These are phyloP conservation scores for Handroanthus guayacan DNA, from an alignment of 257 asterid species.

Conservation along the genomic window DNA sequence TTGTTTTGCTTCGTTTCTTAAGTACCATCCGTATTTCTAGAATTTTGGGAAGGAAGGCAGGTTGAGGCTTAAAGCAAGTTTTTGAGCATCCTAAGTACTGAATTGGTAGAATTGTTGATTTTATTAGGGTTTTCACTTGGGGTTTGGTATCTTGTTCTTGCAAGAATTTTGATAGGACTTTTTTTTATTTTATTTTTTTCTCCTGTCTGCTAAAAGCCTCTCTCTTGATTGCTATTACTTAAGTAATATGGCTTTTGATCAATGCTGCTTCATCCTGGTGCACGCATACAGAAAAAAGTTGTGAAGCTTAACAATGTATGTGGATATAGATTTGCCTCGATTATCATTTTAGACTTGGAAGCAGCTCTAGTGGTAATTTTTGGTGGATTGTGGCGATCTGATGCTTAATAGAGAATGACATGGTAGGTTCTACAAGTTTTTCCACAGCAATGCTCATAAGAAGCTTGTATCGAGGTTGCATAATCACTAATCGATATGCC, in stretches of 20 bases:
- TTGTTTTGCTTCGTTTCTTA: neutral
- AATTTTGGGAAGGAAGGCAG: constrained; percentile 2
- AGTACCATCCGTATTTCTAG: neutral
- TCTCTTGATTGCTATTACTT: neutral
- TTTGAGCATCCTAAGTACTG: neutral
- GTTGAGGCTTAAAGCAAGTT: constrained; percentile 4
- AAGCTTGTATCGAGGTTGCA: neutral
- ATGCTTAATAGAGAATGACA: neutral
- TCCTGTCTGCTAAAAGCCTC: neutral
- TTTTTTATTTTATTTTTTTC: too few relatives aligned
- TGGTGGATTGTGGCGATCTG: constrained; percentile 15
- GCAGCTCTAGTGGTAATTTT: neutral
- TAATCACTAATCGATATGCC: neutral
- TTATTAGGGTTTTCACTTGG: constrained; percentile 16
- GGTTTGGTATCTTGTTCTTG: constrained; percentile 9
- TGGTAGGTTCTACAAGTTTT: constrained; percentile 6
- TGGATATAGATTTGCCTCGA: neutral
- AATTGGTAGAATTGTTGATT: constrained; percentile 14
- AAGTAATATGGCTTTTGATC: constrained; percentile 8
- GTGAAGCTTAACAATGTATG: too few relatives aligned
- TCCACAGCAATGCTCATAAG: neutral
- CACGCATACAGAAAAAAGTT: too few relatives aligned
- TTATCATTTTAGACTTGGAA: neutral
- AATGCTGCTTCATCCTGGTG: constrained; percentile 25
- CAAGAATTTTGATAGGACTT: too few relatives aligned